A percentile compares a stretch with the other conserved stretches of the same genome.
Evolutionary conservation across 2,329 filamentous ascomycete species (phyloP).

Genomic region (Macrophomina tecta): DNA sequence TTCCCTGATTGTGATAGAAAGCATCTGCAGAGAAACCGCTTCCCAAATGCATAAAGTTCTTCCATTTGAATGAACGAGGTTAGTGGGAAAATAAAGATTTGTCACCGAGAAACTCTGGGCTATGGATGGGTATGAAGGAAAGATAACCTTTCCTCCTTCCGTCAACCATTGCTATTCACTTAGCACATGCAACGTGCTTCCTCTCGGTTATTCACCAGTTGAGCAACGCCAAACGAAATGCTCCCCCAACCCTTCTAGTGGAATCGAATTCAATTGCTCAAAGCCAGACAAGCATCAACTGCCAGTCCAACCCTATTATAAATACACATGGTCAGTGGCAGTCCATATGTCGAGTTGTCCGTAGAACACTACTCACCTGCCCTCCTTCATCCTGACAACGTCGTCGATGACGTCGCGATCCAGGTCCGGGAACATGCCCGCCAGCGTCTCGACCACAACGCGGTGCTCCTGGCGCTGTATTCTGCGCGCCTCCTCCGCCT

Average conservation of each 20-base stretch:
- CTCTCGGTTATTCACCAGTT: no score
- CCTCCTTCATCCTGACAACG: slow-evolving; percentile 94
- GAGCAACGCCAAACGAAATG: slow-evolving; percentile 9
- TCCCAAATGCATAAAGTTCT: neutral
- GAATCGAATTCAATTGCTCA: slow-evolving; percentile 40
- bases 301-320: slow-evolving; percentile 50
- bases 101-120: no score
- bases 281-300: slow-evolving; percentile 55
- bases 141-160: neutral
- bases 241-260: neutral
- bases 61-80: no score
- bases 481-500: slow-evolving; percentile 83
- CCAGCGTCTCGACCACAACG: slow-evolving; percentile 90
- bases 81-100: no score
- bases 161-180: no score
- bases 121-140: neutral
- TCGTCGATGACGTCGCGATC: slow-evolving; percentile 95
- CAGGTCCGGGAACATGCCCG: slow-evolving; percentile 95
- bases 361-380: slow-evolving; percentile 67
- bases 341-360: no score
- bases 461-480: slow-evolving; percentile 84
- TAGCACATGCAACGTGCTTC: no score
- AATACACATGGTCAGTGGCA: no score
- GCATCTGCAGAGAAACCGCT: neutral
- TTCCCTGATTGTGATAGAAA: neutral